Percentiles rank a stretch among this genome's conserved stretches.
Evolutionary conservation across 345 rosid genomes (phyloP).

Genomic region (Citrus inodora): DNA sequence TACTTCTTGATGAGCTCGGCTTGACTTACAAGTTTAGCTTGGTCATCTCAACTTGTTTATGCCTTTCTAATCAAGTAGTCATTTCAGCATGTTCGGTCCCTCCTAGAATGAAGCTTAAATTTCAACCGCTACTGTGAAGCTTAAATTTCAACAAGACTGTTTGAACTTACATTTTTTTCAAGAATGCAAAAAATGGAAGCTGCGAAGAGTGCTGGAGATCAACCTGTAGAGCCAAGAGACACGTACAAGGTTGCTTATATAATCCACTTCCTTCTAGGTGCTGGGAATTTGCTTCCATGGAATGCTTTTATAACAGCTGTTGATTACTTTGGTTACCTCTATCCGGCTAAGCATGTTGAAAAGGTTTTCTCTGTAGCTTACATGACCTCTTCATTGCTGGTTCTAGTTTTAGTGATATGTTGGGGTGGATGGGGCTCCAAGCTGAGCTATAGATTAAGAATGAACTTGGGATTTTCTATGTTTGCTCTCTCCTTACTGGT

Average conservation of each 20-base stretch:
- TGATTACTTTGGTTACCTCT: slow-evolving; percentile 73
- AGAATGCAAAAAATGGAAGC: slow-evolving; percentile 40
- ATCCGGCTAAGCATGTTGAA: slow-evolving; percentile 66
- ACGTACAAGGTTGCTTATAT: slow-evolving; percentile 64
- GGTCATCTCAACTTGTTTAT: slow-evolving; percentile 17
- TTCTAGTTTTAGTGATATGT: slow-evolving; percentile 55
- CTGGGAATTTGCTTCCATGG: slow-evolving; percentile 95
- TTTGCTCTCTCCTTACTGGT: slow-evolving; percentile 67
- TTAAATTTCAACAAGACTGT: slow-evolving; percentile 15
- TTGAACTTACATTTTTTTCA: not conserved
- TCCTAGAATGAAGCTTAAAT: slow-evolving; percentile 20
- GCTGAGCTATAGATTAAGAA: slow-evolving; percentile 50
- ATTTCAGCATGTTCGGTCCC: slow-evolving; percentile 4
- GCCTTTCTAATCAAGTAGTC: slow-evolving; percentile 29
- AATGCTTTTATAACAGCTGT: slow-evolving; percentile 87
- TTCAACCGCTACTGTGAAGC: slow-evolving; percentile 10
- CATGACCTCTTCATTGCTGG: slow-evolving; percentile 72
- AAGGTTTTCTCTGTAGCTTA: slow-evolving; percentile 89
- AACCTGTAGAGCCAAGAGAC: slow-evolving; percentile 47
- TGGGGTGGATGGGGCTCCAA: slow-evolving; percentile 57
- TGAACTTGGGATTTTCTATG: slow-evolving; percentile 82
- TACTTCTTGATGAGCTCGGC: slow-evolving; percentile 2
- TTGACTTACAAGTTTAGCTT: not conserved
- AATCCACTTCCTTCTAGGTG: slow-evolving; percentile 88
- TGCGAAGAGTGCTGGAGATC: slow-evolving; percentile 31